Conservation (phyloP, 208 protist species). For the Trypanosoma grayi region DNA sequence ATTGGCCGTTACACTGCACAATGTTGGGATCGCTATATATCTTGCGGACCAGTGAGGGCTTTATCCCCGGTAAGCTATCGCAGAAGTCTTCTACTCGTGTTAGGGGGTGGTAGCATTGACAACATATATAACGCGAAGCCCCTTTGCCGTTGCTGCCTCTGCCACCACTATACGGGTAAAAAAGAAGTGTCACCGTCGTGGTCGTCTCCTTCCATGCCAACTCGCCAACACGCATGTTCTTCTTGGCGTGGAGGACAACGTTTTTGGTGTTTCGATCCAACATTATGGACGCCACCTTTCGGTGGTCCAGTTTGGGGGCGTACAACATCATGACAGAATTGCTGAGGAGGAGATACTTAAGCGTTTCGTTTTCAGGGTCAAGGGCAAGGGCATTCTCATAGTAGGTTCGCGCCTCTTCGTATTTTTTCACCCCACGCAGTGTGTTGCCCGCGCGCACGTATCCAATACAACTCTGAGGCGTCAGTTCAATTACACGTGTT, state of each 20-base stretch:
- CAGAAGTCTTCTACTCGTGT: conserved; percentile 34
- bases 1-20: conserved; percentile 57
- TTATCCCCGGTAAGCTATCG: conserved; percentile 32
- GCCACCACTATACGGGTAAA: not conserved
- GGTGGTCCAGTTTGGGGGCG: conserved; percentile 20
- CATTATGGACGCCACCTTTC: conserved; percentile 6
- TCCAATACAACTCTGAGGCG: conserved; percentile 51
- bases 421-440: conserved; percentile 62
- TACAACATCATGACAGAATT: conserved; percentile 74
- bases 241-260: conserved; percentile 15
- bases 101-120: conserved; percentile 51
- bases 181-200: conserved; percentile 4
- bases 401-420: conserved; percentile 59
- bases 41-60: conserved; percentile 31
- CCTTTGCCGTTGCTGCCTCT: not conserved
- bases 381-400: conserved; percentile 56
- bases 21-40: conserved; percentile 29
- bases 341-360: conserved; percentile 47
- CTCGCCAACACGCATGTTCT: conserved; percentile 6
- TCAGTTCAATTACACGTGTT: conserved; percentile 49
- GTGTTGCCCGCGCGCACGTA: conserved; percentile 80
- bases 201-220: conserved; percentile 22
- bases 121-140: conserved; percentile 30
- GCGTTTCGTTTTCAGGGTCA: conserved; percentile 36
- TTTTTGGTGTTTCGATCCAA: conserved; percentile 12